phyloP scores from a whole-genome alignment of 75 land plant species.

The Pinus tabuliformis region DNA sequence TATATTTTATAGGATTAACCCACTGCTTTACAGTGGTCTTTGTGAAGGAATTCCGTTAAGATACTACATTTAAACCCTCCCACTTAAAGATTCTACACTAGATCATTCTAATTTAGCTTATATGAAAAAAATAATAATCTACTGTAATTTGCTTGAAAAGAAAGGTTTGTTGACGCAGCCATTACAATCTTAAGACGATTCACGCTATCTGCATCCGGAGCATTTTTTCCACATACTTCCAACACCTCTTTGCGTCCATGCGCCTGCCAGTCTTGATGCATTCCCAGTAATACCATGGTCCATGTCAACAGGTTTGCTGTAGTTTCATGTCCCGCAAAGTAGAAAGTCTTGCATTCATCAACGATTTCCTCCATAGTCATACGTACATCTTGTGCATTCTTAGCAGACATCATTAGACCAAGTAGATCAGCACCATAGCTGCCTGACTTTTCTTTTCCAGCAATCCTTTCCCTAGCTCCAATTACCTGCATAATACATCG shows the following conservation, averaged over 20 bases:
- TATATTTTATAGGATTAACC: no score
- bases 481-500: slow-evolving; percentile 13
- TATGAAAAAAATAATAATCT: no score
- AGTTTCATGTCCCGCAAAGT: slow-evolving; percentile 50
- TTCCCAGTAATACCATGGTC: slow-evolving; percentile 32
- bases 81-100: no score
- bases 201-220: slow-evolving; percentile 35
- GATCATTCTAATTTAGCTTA: no score
- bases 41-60: no score
- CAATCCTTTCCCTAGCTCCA: slow-evolving; percentile 12
- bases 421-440: slow-evolving; percentile 18
- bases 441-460: slow-evolving; percentile 6
- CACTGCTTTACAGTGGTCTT: no score
- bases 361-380: slow-evolving; percentile 38
- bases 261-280: slow-evolving; percentile 44
- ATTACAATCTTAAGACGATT: slow-evolving; percentile 59
- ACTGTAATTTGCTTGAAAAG: no score
- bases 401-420: slow-evolving; percentile 20
- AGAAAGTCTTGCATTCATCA: slow-evolving; percentile 48
- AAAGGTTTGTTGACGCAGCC: background rate
- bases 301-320: slow-evolving; percentile 23
- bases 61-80: no score
- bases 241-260: slow-evolving; percentile 38
- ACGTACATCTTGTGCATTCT: background rate
- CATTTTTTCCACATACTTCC: slow-evolving; percentile 26